Conservation (phyloP, 306 rosid genomes). For the Biancaea sappan region DNA sequence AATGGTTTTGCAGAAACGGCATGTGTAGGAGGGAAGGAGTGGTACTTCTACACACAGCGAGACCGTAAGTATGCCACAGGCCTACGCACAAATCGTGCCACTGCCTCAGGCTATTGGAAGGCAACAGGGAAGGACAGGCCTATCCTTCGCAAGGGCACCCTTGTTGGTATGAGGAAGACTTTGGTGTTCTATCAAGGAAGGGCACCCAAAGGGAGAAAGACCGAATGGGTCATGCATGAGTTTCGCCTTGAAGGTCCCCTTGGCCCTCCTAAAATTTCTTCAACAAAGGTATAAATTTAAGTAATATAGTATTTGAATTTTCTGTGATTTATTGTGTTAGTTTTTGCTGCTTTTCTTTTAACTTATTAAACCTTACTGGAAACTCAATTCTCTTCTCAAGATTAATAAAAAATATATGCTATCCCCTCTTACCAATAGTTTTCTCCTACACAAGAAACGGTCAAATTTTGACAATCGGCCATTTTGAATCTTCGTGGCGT, state of each 20-base stretch:
- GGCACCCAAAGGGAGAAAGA: constrained; percentile 89
- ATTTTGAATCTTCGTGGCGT: constrained; percentile 24
- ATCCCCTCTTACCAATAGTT: neutral
- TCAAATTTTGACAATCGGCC: neutral
- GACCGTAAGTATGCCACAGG: constrained; percentile 92
- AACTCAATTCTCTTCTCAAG: neutral
- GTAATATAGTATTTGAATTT: neutral
- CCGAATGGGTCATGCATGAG: constrained; percentile 96
- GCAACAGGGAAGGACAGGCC: constrained; percentile 92
- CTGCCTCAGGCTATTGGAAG: constrained; percentile 92
- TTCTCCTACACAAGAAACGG: constrained; percentile 19
- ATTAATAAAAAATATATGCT: neutral
- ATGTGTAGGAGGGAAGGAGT: constrained; percentile 92
- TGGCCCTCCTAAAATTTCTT: constrained; percentile 54
- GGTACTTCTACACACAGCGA: constrained; percentile 86
- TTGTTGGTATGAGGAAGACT: constrained; percentile 93
- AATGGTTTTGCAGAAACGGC: constrained; percentile 54
- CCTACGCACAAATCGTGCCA: constrained; percentile 84
- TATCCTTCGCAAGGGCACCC: constrained; percentile 53
- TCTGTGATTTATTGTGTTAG: neutral
- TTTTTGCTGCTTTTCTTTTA: neutral
- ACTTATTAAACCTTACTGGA: neutral
- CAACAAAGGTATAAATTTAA: constrained; percentile 57
- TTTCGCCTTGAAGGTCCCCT: constrained; percentile 73
- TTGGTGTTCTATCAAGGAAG: constrained; percentile 95